Evolutionary conservation across 2,329 filamentous ascomycete species (phyloP), one percentile per base, ranked within the genome.

Genomic region (Fonsecaea nubica): DNA sequence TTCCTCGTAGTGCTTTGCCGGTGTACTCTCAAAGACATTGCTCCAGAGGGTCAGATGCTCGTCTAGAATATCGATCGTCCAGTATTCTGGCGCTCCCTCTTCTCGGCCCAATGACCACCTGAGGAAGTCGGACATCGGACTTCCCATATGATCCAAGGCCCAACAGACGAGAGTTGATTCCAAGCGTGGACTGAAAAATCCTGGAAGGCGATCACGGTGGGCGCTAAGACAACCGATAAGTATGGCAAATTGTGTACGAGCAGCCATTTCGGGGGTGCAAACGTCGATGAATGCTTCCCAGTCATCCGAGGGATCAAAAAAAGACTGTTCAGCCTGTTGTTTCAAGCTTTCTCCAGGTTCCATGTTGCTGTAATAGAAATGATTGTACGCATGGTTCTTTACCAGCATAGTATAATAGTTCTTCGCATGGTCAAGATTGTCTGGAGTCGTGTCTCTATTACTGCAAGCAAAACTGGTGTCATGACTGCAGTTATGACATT

Each of bases 121-220:
- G 33, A 68, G 55, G 35, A 62, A 63, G 32, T 63, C 38, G 12
- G 58, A 60, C 38, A 68, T 35, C 5, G 63, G 62, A 13, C n/a
- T 5, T 25, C 59, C 40, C 15, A 42, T 50, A 25, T 61, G 21
- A 25, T 33, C 21, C 13, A 68, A 18, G 21, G 66, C 66, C 66
- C 66, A 68, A 12, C 58, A 48, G 12, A 68, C 66, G 21, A 68
- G 42, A 52, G 40, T 58, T 45, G 55, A 30, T n/a, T 68, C 62
- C 30, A 25, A 40, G 10, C 50, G 64, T n/a, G 15, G n/a, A 50
- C 45, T 48, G 8, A 13, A 12, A 48, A 58, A 62, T 15, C 30
- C 25, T 13, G 58, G 25, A 5, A 63, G 58, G 33, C 63, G 63
- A 35, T 54, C 64, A 15, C 58, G 55, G 32, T 66, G 64, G 6